Base-by-base conservation (phyloP, 371 early-diverging fungal genomes). In the Zychaea mexicana region DNA sequence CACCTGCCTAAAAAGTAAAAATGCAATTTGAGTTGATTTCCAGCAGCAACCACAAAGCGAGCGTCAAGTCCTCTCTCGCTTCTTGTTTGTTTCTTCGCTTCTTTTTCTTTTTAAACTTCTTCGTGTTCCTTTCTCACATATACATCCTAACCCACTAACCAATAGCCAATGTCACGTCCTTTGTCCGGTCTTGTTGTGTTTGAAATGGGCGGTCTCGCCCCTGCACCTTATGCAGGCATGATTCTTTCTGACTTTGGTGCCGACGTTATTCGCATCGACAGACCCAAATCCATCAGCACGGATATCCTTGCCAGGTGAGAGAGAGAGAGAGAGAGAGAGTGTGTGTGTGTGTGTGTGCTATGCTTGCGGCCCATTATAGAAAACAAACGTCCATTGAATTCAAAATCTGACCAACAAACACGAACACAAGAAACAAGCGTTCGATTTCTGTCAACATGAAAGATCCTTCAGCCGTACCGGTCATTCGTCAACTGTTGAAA, bases 191-290 rank as follows among this genome's bases (percentile, higher is more conserved):
- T 90, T 28, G 74, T 66, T 30, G 91, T 92, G 0, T 64, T 92
- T 57, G 93, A 92, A 70, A 78, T 92, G 54, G 90, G 88, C 6
- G 93, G 93, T 2, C 77, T 92, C 28, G 93, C 91, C 19, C 90
- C 91, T 38, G 91, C 81, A 2, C 91, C 91, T 0, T 91, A 83
- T 78, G 85, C 87, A 12, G 89, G 89, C 15, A 82, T 90, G 84
- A 77, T 91, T 10, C 75, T 92, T 13, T 68, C 89, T 22, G 93
- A 92, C 68, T 89, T 87, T 79, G 93, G 93, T 21, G 93, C 91
- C 3, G 78, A 85, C 39, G 91, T 92, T 0, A 76, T 92, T 59
- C 87, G 93, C 27, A 71, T 92, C 46, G 93, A 92, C 53, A 74
- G 85, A n/a, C 68, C 81, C 1, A 53, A 55, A 9, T 61, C 59